Base-by-base conservation (phyloP, 345 rosid species). In the Linum lewisii region DNA sequence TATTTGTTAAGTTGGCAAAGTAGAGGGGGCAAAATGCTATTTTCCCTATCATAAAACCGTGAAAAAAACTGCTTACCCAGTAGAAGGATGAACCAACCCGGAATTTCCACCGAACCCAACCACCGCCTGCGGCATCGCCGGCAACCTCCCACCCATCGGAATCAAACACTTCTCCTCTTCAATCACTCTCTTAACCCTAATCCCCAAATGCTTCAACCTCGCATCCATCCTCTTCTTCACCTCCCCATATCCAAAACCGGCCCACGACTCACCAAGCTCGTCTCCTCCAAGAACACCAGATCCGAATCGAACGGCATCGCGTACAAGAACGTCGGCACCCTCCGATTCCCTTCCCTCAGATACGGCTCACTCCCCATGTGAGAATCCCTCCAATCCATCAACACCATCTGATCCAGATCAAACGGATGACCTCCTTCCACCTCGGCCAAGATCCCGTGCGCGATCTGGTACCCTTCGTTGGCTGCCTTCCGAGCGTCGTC, bases 141-240 rank as follows among this genome's bases (percentile, higher is more conserved):
- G 92, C 38, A 85, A 82, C 54, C 87, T 82, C 7, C 92, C 92
- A 18, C 88, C 92, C 92, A 82, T 85, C 32, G 91, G 91, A 52
- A 85, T 85, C 77, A 85, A 55, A 44, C 91, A 85, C 62, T 85
- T 85, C 68, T 85, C 88, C 2, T 80, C 79, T 63, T 85, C 88
- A 32, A 80, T 54, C 37, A 85, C 81, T 50, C 51, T 65, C 60
- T 63, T 78, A 67, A 82, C 86, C 61, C 66, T 72, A 25, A 85
- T 80, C 18, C 92, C 92, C 56, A 82, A 29, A 73, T 85, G 83
- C 37, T 88, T 80, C 36, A 82, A 49, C 60, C 92, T 85, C 0
- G 84, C 92, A 5, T 54, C 86, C 92, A 85, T 85, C 59, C 92
- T 78, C 5, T 13, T 72, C 73, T 82, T 85, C 1, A 85, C 60